Evolutionary conservation across 306 rosid species (phyloP).

Genomic region (Ziziphus jujuba): DNA sequence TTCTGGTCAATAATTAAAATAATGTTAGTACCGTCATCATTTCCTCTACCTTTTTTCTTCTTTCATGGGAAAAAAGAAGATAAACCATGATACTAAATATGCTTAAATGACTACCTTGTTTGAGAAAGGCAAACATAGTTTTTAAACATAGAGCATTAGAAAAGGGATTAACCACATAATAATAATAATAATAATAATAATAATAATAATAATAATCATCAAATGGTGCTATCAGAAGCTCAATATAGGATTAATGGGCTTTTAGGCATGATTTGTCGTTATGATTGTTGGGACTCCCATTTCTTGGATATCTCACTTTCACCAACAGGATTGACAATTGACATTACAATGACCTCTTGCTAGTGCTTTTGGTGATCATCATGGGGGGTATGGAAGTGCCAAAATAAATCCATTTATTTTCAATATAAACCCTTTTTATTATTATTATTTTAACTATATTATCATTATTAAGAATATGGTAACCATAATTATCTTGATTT

Average conservation of each 20-base stretch:
- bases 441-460: not conserved
- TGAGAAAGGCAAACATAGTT: no score
- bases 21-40: no score
- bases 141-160: no score
- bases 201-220: no score
- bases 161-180: no score
- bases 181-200: no score
- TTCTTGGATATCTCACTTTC: slow-evolving; percentile 7
- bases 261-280: slow-evolving; percentile 1
- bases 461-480: not conserved
- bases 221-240: slow-evolving; percentile 2
- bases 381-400: not conserved
- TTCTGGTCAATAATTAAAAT: no score
- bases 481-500: not conserved
- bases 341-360: slow-evolving; percentile 16
- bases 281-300: slow-evolving; percentile 1
- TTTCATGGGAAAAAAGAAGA: no score
- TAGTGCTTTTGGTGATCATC: slow-evolving; percentile 8
- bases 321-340: slow-evolving; percentile 13
- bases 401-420: not conserved
- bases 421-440: not conserved
- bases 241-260: not conserved
- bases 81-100: no score
- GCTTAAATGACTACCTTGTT: no score
- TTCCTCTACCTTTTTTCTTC: no score